These are phyloP conservation scores for Fomitiporia mediterranea DNA, from an alignment of 1,284 basidiomycete genomes.

Conservation along the genomic window DNA sequence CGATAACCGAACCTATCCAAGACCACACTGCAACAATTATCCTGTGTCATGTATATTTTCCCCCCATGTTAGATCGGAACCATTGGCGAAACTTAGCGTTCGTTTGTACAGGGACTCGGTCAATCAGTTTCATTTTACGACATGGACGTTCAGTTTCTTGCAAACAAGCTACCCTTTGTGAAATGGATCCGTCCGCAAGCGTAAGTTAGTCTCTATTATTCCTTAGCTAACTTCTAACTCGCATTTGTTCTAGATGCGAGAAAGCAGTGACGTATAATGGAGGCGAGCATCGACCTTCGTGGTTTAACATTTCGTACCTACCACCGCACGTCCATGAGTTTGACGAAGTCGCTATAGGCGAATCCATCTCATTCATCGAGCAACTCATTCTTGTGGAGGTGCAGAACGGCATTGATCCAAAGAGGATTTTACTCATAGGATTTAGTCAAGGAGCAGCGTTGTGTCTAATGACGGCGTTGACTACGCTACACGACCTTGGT, in stretches of 20 bases:
- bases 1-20: constrained; percentile 10
- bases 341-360: constrained; percentile 35
- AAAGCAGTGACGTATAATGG: constrained; percentile 33
- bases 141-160: constrained; percentile 30
- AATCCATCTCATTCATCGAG: constrained; percentile 37
- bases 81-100: background rate
- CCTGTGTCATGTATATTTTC: constrained; percentile 34
- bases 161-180: constrained; percentile 34
- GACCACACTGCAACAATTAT: constrained; percentile 31
- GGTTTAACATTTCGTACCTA: constrained; percentile 41
- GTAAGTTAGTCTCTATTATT: constrained; percentile 27
- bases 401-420: constrained; percentile 33
- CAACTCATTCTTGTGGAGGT: constrained; percentile 37
- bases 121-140: constrained; percentile 36
- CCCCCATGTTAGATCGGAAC: constrained; percentile 1
- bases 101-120: constrained; percentile 35
- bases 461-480: constrained; percentile 36
- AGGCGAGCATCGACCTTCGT: constrained; percentile 35
- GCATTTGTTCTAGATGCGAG: constrained; percentile 18
- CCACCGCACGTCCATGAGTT: constrained; percentile 37
- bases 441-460: constrained; percentile 44
- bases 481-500: constrained; percentile 39
- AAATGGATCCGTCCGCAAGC: constrained; percentile 43
- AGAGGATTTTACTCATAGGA: constrained; percentile 38
- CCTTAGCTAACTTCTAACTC: background rate